Percentiles rank a stretch among this genome's conserved stretches.
Evolutionary conservation across 1,284 basidiomycete species (phyloP).

Genomic region (Sporisorium scitamineum): DNA sequence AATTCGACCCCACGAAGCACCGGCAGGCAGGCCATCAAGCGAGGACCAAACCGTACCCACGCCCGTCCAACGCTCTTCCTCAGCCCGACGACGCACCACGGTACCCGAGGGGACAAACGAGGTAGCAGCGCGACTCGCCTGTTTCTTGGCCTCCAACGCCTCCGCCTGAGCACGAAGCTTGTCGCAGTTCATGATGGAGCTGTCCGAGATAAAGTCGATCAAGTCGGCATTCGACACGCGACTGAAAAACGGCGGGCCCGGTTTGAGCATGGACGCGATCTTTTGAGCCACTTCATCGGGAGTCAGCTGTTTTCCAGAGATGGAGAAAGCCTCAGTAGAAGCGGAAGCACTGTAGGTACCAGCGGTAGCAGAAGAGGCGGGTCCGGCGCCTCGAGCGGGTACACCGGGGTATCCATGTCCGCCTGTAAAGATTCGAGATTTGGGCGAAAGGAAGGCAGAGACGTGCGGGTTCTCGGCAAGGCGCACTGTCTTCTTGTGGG

Average conservation of each 20-base stretch:
- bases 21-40: constrained; percentile 52
- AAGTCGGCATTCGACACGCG: constrained; percentile 56
- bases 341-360: constrained; percentile 22
- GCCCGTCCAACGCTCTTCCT: constrained; percentile 47
- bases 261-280: constrained; percentile 60
- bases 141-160: constrained; percentile 24
- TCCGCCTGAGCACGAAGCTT: constrained; percentile 26
- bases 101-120: constrained; percentile 35
- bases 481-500: constrained; percentile 34
- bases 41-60: constrained; percentile 59
- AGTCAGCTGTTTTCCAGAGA: constrained; percentile 44
- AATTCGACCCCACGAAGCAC: constrained; percentile 37
- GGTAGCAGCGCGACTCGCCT: constrained; percentile 22
- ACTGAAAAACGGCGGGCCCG: constrained; percentile 62
- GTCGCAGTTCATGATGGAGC: constrained; percentile 59
- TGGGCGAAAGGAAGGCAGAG: constrained; percentile 56
- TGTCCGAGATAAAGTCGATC: constrained; percentile 54
- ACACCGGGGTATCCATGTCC: constrained; percentile 33
- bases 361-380: constrained; percentile 1
- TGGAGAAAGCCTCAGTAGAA: constrained; percentile 18
- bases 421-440: constrained; percentile 52
- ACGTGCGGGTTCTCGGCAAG: constrained; percentile 49
- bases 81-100: constrained; percentile 26
- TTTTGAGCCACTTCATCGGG: constrained; percentile 57
- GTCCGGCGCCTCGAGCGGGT: not conserved